Conservation (phyloP, 495 filamentous ascomycete genomes). For the Penicillium egyptiacum region DNA sequence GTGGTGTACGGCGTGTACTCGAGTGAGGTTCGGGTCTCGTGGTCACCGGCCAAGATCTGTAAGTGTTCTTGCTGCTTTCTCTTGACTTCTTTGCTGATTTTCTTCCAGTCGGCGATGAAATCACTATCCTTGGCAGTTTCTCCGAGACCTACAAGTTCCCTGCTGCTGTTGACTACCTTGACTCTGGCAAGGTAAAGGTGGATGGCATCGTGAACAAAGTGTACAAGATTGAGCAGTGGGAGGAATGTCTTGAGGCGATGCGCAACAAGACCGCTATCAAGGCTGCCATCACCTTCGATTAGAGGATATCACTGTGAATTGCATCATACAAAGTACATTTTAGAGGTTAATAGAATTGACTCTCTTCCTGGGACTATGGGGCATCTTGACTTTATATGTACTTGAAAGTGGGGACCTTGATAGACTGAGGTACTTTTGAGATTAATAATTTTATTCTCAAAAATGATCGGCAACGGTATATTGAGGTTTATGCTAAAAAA, state of each 20-base stretch:
- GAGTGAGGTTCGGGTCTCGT: slow-evolving; percentile 58
- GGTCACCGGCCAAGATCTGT: slow-evolving; percentile 67
- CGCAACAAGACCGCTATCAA: slow-evolving; percentile 69
- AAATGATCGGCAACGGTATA: background rate
- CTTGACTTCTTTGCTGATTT: background rate
- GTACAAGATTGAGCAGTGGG: slow-evolving; percentile 50
- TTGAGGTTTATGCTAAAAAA: background rate
- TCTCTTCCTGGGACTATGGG: slow-evolving; percentile 2
- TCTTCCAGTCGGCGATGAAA: slow-evolving; percentile 52
- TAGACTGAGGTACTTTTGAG: slow-evolving; percentile 3
- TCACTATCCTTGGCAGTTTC: slow-evolving; percentile 69
- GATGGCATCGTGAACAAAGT: slow-evolving; percentile 54
- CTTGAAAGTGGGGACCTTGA: slow-evolving; percentile 12
- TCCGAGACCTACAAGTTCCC: slow-evolving; percentile 74
- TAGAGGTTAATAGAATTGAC: slow-evolving; percentile 15
- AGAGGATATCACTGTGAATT: slow-evolving; percentile 16
- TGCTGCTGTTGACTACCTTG: slow-evolving; percentile 67
- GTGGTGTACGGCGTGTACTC: slow-evolving; percentile 70
- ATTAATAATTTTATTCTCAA: background rate
- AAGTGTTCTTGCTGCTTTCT: slow-evolving; percentile 20
- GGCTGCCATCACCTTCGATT: slow-evolving; percentile 69
- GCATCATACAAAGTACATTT: background rate
- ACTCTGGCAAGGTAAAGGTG: slow-evolving; percentile 63
- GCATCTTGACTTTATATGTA: background rate
- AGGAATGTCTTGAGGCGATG: slow-evolving; percentile 44